These are phyloP conservation scores for Hirsutella rhossiliensis DNA, from an alignment of 2,329 filamentous ascomycete genomes.

Conservation along the genomic window DNA sequence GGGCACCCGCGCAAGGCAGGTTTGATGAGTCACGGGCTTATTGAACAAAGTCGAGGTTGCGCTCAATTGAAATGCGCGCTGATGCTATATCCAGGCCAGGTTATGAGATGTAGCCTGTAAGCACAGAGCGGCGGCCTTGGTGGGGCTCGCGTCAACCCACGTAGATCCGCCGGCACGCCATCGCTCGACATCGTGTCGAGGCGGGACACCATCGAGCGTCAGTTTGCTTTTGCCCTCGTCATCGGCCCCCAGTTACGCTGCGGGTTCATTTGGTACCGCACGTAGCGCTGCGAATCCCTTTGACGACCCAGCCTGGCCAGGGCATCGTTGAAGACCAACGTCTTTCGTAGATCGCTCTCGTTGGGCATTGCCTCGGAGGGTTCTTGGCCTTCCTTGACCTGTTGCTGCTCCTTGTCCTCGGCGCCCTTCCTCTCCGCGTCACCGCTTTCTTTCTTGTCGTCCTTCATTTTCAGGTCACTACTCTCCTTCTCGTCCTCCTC, in stretches of 20 bases:
- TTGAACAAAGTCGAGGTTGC: too few species aligned
- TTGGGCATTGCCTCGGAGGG: constrained; percentile 3
- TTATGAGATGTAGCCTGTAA: too few species aligned
- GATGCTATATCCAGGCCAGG: too few species aligned
- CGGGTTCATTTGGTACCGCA: constrained; percentile 85
- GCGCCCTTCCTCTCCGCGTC: constrained; percentile 4
- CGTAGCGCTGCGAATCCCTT: constrained; percentile 52
- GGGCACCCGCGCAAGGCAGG: too few species aligned
- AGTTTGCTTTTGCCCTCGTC: constrained; percentile 34
- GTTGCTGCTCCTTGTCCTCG: constrained; percentile 7
- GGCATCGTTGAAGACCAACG: constrained; percentile 60
- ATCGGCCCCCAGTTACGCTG: constrained; percentile 90
- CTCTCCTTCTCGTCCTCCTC: constrained; percentile 2
- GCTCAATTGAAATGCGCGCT: too few species aligned
- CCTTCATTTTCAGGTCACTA: not conserved
- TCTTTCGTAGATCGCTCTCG: constrained; percentile 39
- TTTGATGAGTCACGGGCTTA: too few species aligned
- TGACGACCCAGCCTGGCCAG: constrained; percentile 66
- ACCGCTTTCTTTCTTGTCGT: constrained; percentile 7
- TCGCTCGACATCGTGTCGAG: not conserved
- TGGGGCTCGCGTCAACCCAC: too few species aligned
- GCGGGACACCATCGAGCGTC: not conserved
- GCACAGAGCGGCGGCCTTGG: too few species aligned
- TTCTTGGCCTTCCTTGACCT: constrained; percentile 4
- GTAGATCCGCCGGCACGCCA: not conserved